Evolutionary conservation across 2,329 filamentous ascomycete genomes (phyloP).

Genomic region (Scleromitrula shiraiana): DNA sequence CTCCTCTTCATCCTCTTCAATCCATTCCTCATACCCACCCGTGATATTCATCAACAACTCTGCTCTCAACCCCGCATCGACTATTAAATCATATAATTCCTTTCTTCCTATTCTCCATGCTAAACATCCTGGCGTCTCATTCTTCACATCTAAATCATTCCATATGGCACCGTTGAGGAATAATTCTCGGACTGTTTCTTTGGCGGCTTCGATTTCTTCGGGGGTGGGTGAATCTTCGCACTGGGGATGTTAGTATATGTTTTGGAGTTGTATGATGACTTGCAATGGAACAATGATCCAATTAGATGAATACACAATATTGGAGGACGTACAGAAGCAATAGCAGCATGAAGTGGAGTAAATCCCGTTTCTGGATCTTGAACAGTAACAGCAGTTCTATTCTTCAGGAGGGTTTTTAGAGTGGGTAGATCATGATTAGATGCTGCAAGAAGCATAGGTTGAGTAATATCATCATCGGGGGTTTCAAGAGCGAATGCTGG

Average conservation of each 20-base stretch:
- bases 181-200: constrained; percentile 63
- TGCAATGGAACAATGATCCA: too few relatives aligned
- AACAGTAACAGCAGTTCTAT: constrained; percentile 53
- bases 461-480: constrained; percentile 32
- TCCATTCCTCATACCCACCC: constrained; percentile 71
- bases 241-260: not conserved
- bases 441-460: constrained; percentile 58
- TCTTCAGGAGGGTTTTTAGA: constrained; percentile 27
- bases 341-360: constrained; percentile 82
- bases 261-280: not conserved
- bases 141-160: constrained; percentile 83
- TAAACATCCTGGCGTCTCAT: constrained; percentile 88
- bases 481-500: constrained; percentile 19
- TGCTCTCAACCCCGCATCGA: constrained; percentile 83
- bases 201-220: constrained; percentile 48
- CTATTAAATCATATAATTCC: constrained; percentile 71
- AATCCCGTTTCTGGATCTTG: constrained; percentile 81
- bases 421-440: constrained; percentile 45
- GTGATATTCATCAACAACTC: constrained; percentile 79
- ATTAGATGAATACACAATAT: too few relatives aligned
- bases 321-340: constrained; percentile 69
- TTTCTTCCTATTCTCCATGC: constrained; percentile 61
- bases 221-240: not conserved
- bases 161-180: constrained; percentile 88
- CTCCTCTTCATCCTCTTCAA: constrained; percentile 39